Base-by-base conservation (phyloP, 805 yeast genomes). In the Henningerozyma blattae region DNA sequence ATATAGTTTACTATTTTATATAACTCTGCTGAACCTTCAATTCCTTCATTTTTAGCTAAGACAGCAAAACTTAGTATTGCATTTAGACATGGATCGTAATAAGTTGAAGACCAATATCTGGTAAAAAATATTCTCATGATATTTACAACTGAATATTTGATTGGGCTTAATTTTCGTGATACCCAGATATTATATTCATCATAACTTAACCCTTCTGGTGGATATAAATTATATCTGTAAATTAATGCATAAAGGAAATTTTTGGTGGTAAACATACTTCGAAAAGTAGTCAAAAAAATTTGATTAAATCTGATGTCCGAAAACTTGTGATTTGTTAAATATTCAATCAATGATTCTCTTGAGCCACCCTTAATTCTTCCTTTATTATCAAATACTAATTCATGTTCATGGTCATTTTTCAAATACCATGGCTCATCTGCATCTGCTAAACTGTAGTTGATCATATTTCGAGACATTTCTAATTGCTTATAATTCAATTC, bases 291-390 rank as follows among this genome's bases (percentile, higher is more conserved):
- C 38, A 86, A 59, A 61, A 87, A 72, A 0, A 85, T 70, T 5
- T 77, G 62, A 45, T 76, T 77, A 58, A 76, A 86, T 17, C 67
- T 63, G 3, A 76, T 68, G 47, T 77, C 82, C 16, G 70, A 57
- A 27, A 68, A 54, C 34, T 71, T 72, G 48, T 85, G 93, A 48
- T 77, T 80, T 0, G 94, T 83, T 38, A 87, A 63, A 53, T 82
- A 84, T 34, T 85, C 79, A 6, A 89, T 67, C 29, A 89, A 60
- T 0, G 94, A 93, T 29, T 70, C 75, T 30, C 73, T 68, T 0
- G 93, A 72, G 4, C 95, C 96, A 33, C 95, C 96, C 52, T 78
- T 80, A 25, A 86, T 68, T 34, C 67, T 67, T 2, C 87, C 91
- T 38, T 74, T 72, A 20, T 73, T 59, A 42, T 84, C 91, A 45